Evolutionary conservation across 2,329 filamentous ascomycete genomes (phyloP).

Genomic region (Cladosporium sp.): DNA sequence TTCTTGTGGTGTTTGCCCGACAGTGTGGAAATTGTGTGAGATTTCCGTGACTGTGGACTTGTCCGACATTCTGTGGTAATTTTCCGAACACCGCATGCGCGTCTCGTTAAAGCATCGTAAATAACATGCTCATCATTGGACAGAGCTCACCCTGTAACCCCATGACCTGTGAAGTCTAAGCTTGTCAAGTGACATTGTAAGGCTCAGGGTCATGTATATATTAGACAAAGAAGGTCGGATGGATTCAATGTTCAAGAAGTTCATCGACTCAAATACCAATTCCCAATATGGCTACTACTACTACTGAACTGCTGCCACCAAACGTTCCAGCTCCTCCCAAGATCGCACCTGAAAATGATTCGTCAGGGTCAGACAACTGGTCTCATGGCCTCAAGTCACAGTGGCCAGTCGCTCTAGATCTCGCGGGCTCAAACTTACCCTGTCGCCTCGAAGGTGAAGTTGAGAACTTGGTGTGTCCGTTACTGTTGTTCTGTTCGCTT

Average conservation of each 20-base stretch:
- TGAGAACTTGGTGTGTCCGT: slow-evolving; percentile 25
- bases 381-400: slow-evolving; percentile 9
- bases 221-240: neutral
- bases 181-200: neutral
- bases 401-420: slow-evolving; percentile 24
- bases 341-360: slow-evolving; percentile 18
- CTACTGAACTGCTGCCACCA: neutral
- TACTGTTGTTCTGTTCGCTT: neutral
- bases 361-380: slow-evolving; percentile 17
- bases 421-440: slow-evolving; percentile 33
- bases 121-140: neutral
- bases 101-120: neutral
- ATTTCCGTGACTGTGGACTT: neutral
- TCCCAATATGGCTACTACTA: neutral
- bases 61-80: neutral
- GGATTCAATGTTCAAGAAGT: neutral
- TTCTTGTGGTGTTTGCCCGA: neutral
- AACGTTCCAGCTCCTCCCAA: neutral
- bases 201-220: neutral
- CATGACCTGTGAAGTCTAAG: neutral
- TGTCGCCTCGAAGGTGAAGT: slow-evolving; percentile 45
- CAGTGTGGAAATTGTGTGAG: neutral
- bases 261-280: neutral
- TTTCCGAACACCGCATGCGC: neutral
- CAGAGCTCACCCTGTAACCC: neutral